Conservation (phyloP, 1,139 yeast species). For the Scheffersomyces quercinus region DNA sequence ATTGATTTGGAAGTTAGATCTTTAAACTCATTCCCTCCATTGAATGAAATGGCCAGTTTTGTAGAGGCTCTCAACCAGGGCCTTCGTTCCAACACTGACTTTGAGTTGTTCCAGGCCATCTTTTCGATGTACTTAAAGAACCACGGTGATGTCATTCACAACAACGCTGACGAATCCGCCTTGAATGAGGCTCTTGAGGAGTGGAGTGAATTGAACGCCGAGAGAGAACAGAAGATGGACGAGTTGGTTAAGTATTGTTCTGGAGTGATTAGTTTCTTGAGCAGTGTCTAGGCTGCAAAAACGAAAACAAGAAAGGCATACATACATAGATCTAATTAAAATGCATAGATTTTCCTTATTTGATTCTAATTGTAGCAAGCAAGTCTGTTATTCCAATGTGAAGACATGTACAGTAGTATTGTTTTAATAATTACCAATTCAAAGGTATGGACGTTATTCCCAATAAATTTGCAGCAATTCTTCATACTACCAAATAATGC, state of each 20-base stretch:
- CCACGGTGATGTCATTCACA: conserved; percentile 81
- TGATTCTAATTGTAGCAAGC: too few relatives aligned
- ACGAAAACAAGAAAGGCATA: too few relatives aligned
- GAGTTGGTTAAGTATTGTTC: conserved; percentile 77
- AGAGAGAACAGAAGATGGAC: conserved; percentile 56
- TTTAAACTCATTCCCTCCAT: conserved; percentile 62
- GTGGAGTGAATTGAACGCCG: conserved; percentile 51
- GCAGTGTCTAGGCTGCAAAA: conserved; percentile 28
- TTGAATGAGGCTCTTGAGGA: conserved; percentile 45
- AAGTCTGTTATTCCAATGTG: too few relatives aligned
- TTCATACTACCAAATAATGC: too few relatives aligned
- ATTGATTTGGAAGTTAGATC: conserved; percentile 89
- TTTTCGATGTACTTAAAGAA: conserved; percentile 70
- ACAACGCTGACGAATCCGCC: conserved; percentile 34
- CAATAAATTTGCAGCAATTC: too few relatives aligned
- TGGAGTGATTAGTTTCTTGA: conserved; percentile 71
- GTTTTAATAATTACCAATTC: too few relatives aligned
- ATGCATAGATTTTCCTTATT: too few relatives aligned
- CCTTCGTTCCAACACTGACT: conserved; percentile 55
- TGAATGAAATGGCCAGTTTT: conserved; percentile 64
- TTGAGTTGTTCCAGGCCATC: conserved; percentile 75
- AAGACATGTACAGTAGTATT: too few relatives aligned
- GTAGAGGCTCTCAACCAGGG: conserved; percentile 67
- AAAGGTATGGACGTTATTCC: too few relatives aligned
- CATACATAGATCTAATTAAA: too few relatives aligned